Conservation (phyloP, 2,329 filamentous ascomycete species). For the Ilyonectria mors-panacis region DNA sequence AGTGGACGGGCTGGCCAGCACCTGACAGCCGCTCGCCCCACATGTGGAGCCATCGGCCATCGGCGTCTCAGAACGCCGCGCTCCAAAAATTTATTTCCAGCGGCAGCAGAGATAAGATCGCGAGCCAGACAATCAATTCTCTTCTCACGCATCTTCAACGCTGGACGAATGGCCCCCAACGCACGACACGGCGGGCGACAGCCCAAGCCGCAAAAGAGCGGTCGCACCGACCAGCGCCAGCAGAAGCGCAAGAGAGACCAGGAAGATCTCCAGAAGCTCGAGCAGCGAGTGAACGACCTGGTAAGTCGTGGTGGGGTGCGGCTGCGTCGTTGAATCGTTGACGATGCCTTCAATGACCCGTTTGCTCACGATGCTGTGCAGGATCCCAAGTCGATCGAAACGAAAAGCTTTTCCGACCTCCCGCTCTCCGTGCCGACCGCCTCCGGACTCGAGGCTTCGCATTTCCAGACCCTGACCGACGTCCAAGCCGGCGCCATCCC, state of each 20-base stretch:
- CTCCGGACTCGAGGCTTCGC: slow-evolving; percentile 84
- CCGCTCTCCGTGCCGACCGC: slow-evolving; percentile 88
- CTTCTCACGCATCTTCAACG: slow-evolving; percentile 14
- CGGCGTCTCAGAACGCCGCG: slow-evolving; percentile 40
- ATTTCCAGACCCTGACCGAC: slow-evolving; percentile 92
- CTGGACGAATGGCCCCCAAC: slow-evolving; percentile 43
- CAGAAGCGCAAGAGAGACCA: slow-evolving; percentile 58
- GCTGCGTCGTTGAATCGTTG: neutral
- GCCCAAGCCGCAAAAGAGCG: slow-evolving; percentile 47
- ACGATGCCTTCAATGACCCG: neutral
- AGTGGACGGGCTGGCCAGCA: too few species aligned
- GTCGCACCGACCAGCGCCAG: slow-evolving; percentile 52
- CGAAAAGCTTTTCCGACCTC: slow-evolving; percentile 83
- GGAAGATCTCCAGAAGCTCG: slow-evolving; percentile 53
- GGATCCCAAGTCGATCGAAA: slow-evolving; percentile 72
- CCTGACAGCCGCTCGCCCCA: too few species aligned
- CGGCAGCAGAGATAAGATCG: slow-evolving; percentile 32
- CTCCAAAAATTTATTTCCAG: slow-evolving; percentile 50
- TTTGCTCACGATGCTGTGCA: slow-evolving; percentile 49
- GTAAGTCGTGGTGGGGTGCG: slow-evolving; percentile 44
- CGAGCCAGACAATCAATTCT: slow-evolving; percentile 20
- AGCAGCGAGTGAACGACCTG: slow-evolving; percentile 52
- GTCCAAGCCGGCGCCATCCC: slow-evolving; percentile 93
- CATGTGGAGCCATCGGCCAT: slow-evolving; percentile 37
- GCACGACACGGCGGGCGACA: slow-evolving; percentile 42